Evolutionary conservation across 2,329 filamentous ascomycete genomes (phyloP).

Genomic region (Emericellopsis cladophorae): DNA sequence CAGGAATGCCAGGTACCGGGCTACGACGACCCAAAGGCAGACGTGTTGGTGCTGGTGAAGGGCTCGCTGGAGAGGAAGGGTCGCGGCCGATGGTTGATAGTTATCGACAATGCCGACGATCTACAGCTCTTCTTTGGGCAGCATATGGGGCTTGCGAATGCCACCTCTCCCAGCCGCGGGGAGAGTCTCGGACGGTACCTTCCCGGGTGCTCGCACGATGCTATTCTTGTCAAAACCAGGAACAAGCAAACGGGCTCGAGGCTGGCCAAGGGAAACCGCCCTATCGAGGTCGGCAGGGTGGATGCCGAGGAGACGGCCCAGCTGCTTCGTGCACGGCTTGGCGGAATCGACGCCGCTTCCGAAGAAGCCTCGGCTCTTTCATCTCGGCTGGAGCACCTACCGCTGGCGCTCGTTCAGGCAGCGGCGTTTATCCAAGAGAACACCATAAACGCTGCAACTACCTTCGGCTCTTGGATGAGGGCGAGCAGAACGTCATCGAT

Average conservation of each 20-base stretch:
- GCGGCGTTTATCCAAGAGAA: slow-evolving; percentile 20
- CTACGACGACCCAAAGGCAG: slow-evolving; percentile 7
- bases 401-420: slow-evolving; percentile 20
- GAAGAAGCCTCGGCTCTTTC: slow-evolving; percentile 8
- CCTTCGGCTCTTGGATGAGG: slow-evolving; percentile 10
- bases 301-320: slow-evolving; percentile 9
- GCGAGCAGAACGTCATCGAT: slow-evolving; percentile 7
- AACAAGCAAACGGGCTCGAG: slow-evolving; percentile 15
- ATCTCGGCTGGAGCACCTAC: slow-evolving; percentile 14
- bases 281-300: slow-evolving; percentile 16
- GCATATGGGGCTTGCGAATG: no score
- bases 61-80: slow-evolving; percentile 12
- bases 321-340: slow-evolving; percentile 10
- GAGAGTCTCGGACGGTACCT: slow-evolving; percentile 6
- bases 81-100: slow-evolving; percentile 9
- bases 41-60: slow-evolving; percentile 12
- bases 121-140: background rate
- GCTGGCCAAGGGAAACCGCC: slow-evolving; percentile 9
- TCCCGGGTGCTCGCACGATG: slow-evolving; percentile 15
- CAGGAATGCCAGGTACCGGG: slow-evolving; percentile 11
- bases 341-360: background rate
- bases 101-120: slow-evolving; percentile 7
- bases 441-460: slow-evolving; percentile 11
- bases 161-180: background rate
- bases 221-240: slow-evolving; percentile 18